Evolutionary conservation across 345 rosid species (phyloP).

Genomic region (Ceriops tagal): DNA sequence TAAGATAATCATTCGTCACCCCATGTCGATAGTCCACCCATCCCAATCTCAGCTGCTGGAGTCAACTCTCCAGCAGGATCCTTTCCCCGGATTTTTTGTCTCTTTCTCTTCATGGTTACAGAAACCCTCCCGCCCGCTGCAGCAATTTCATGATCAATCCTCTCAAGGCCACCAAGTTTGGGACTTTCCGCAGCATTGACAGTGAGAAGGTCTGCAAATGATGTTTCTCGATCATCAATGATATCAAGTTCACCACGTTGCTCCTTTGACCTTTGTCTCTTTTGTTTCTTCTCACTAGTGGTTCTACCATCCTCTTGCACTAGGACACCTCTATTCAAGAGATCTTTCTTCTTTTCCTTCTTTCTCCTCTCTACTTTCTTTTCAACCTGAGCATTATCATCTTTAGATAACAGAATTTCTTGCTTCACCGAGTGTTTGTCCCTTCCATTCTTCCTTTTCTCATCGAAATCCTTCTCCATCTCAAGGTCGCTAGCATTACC

Average conservation of each 20-base stretch:
- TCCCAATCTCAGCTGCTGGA: constrained; percentile 50
- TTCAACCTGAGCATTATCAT: constrained; percentile 2
- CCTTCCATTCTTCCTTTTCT: constrained; percentile 26
- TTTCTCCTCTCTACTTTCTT: constrained; percentile 13
- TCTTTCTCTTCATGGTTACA: constrained; percentile 45
- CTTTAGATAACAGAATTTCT: neutral
- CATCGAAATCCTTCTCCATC: constrained; percentile 24
- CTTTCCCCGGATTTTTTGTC: constrained; percentile 31
- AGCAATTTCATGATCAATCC: constrained; percentile 23
- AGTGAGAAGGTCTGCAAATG: constrained; percentile 58
- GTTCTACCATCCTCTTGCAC: neutral
- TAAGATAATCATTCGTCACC: constrained; percentile 27
- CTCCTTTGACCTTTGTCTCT: constrained; percentile 29
- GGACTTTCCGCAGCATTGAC: constrained; percentile 22
- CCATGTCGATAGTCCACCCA: constrained; percentile 85
- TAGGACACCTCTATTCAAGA: neutral
- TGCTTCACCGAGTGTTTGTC: constrained; percentile 22
- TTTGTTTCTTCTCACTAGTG: constrained; percentile 20
- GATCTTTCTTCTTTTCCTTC: neutral
- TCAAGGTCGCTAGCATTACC: constrained; percentile 7
- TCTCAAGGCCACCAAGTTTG: constrained; percentile 8
- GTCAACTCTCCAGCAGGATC: constrained; percentile 30
- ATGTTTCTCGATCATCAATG: constrained; percentile 54
- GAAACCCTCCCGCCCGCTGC: constrained; percentile 25
- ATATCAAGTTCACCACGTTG: constrained; percentile 43